Percentiles rank a stretch among this genome's conserved stretches.
These are phyloP conservation scores for Musa beccarii DNA, from an alignment of 176 grass and related monocot genomes.

Conservation along the genomic window DNA sequence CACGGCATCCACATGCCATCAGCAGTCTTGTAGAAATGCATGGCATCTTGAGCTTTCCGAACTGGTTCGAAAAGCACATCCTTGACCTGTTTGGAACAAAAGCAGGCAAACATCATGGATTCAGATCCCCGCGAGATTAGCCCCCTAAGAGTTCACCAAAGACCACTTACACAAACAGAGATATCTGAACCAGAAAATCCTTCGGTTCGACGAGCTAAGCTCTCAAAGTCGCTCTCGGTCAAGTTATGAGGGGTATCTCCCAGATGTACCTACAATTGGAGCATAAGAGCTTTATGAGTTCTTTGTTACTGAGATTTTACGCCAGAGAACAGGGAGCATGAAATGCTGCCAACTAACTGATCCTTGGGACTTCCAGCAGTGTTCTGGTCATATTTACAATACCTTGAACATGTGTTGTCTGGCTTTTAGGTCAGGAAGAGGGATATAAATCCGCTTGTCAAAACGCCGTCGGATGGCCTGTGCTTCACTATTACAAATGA, in stretches of 20 bases:
- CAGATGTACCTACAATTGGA: slow-evolving; percentile 59
- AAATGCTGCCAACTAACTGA: too few species aligned
- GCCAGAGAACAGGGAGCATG: background rate
- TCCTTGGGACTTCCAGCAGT: background rate
- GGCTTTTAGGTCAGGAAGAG: slow-evolving; percentile 90
- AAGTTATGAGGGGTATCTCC: slow-evolving; percentile 91
- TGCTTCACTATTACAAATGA: slow-evolving; percentile 15
- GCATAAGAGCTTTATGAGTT: too few species aligned
- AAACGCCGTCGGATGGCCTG: slow-evolving; percentile 92
- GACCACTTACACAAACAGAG: slow-evolving; percentile 79
- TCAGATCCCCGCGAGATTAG: background rate
- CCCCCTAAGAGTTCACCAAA: background rate
- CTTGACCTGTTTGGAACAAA: slow-evolving; percentile 56
- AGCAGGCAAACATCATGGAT: background rate
- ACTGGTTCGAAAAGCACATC: slow-evolving; percentile 98
- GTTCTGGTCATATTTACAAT: slow-evolving; percentile 3
- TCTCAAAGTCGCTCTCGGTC: slow-evolving; percentile 85
- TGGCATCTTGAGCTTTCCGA: slow-evolving; percentile 91
- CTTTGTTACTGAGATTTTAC: background rate
- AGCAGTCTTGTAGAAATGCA: slow-evolving; percentile 61
- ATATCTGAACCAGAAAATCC: slow-evolving; percentile 97
- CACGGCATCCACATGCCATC: slow-evolving; percentile 88
- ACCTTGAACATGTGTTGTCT: slow-evolving; percentile 99
- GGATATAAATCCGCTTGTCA: slow-evolving; percentile 99
- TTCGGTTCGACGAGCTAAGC: slow-evolving; percentile 65